A percentile compares a stretch with the other conserved stretches of the same genome.
Evolutionary conservation across 352 stramenopile species (phyloP).

Genomic region (Pythium phragmiticola): DNA sequence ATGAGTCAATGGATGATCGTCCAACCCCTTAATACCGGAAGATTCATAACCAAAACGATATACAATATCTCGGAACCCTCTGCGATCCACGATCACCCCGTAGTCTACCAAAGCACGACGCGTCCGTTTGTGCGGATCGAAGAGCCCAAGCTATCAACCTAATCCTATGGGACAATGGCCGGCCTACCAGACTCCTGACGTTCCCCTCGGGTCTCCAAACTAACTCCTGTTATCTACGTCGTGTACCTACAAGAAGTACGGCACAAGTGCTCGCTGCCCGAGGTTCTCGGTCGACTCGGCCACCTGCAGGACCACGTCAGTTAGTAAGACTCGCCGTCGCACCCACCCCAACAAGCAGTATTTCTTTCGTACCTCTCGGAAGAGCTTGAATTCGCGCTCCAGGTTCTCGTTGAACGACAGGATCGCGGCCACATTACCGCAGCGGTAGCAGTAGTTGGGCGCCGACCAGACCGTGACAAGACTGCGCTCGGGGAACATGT

Average conservation of each 20-base stretch:
- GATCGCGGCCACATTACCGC: slow-evolving; percentile 98
- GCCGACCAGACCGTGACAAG: slow-evolving; percentile 99
- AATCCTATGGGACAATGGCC: slow-evolving; percentile 2
- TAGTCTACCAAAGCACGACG: no score
- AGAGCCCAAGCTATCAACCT: slow-evolving; percentile 29
- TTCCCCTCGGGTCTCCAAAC: neutral
- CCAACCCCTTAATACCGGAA: neutral
- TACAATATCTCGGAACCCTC: slow-evolving; percentile 14
- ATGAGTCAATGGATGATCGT: neutral
- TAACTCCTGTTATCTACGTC: neutral
- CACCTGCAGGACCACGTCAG: slow-evolving; percentile 32
- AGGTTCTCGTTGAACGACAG: slow-evolving; percentile 98
- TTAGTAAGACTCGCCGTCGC: neutral
- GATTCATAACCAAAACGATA: slow-evolving; percentile 20
- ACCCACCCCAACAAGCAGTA: neutral
- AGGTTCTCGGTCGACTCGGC: slow-evolving; percentile 81
- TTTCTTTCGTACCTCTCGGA: slow-evolving; percentile 63
- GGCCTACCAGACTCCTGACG: no score
- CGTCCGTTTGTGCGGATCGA: slow-evolving; percentile 1
- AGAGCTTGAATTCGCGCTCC: slow-evolving; percentile 87
- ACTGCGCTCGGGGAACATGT: slow-evolving; percentile 95
- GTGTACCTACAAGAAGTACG: slow-evolving; percentile 81
- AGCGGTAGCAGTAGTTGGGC: slow-evolving; percentile 99
- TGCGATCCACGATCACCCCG: slow-evolving; percentile 2
- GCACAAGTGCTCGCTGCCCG: slow-evolving; percentile 71